Base-by-base conservation (phyloP, 139 green algal species). In the Chlorella vulgaris region DNA sequence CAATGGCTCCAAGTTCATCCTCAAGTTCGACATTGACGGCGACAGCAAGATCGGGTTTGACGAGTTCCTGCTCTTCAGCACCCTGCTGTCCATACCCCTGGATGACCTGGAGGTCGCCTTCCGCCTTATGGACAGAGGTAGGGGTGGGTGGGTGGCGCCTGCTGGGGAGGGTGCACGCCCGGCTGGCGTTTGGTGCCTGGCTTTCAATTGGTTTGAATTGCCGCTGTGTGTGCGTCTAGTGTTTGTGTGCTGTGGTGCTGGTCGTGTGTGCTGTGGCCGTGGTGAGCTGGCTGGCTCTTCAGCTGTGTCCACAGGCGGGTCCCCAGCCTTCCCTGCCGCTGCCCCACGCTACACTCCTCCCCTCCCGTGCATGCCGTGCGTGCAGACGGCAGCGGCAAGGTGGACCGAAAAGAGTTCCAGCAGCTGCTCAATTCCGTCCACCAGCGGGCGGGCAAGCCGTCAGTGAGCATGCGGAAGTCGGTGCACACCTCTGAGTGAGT, bases 21-120 rank as follows among this genome's bases (percentile, higher is more conserved):
- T 74, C 33, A 50, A 85, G 65, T 93, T 96, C 82, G 93, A 97
- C 80, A 69, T 92, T 10, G 86, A 96, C 73, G 85, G 88, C 0
- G 87, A 94, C 68, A 90, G 89, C 15, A 26, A 84, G 5, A 87
- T 97, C 8, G 87, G 63, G 55, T 97, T 93, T 79, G 42, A 84
- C n/a, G 94, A 97, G 86, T 97, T 92, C 84, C 80, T 95, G 42
- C 84, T 97, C 21, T 79, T 97, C 60, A 74, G 94, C 7, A 92
- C 89, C 51, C 82, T 96, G 70, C 60, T 94, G 61, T 83, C 80
- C 80, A 93, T 95, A 26, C 89, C 86, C 21, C 43, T 84, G n/a
- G 36, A 73, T 19, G 69, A 87, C n/a, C 31, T 87, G 36, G 55
- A 85, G 40, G 79, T 89, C 31, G 88, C 91, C 0, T 96, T 96